Evolutionary conservation across 495 filamentous ascomycete genomes (phyloP), one percentile per base, ranked within the genome.

Genomic region (Talaromyces liani): DNA sequence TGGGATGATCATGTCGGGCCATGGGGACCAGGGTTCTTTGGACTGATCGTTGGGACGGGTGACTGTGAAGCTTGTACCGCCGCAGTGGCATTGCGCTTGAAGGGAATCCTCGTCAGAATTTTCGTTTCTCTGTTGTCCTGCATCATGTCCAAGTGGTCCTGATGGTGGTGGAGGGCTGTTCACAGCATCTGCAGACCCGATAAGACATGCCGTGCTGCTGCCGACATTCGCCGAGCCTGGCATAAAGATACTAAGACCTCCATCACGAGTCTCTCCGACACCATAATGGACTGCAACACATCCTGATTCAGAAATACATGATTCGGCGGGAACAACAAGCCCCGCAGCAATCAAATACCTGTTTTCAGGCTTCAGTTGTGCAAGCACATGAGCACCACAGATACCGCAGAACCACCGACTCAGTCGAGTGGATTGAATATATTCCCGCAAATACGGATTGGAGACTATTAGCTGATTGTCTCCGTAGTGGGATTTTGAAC

Each of bases 361-460:
- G 10, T 71, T 77, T 6, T 59, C 66, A 3, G 70, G 63, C 60
- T 68, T 65, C 29, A 61, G 51, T 49, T 72, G 70, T 5, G 72
- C 68, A 60, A 88, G 85, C 65, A 86, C 75, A 65, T 89, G 86
- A 27, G 85, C 83, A 33, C 88, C 88, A 65, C 89, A 93, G 14
- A 72, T 84, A n/a, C 69, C 66, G 71, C 90, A 92, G 72, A 90
- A 90, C 65, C 84, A 83, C n/a, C 85, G 84, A 20, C 75, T 80
- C 10, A 82, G 55, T 22, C 78, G 69, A 12, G 79, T 65, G 4
- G 81, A 77, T 65, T 79, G 69, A 54, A 72, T 69, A 65, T 88
- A 90, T 36, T 69, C 66, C 10, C 67, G 74, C 8, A 88, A 72
- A 1, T 14, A 24, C 18, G 45, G 47, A 29, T 61, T 61, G 22